Evolutionary conservation across 2,329 filamentous ascomycete genomes (phyloP).

Genomic region (Fusarium musae): DNA sequence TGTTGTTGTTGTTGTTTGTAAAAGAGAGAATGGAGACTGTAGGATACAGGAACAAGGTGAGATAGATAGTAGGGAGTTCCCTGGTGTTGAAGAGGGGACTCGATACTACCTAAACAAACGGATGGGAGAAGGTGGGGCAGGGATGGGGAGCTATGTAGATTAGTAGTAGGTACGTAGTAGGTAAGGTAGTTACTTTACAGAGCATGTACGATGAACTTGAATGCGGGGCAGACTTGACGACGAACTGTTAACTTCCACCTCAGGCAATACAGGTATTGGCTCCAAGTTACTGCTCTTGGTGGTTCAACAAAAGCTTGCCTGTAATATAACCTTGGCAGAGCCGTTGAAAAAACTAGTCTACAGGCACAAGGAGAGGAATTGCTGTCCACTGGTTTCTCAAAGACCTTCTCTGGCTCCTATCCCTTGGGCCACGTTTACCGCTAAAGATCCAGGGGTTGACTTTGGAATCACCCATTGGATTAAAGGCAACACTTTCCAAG

Average conservation of each 20-base stretch:
- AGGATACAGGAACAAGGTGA: constrained; percentile 22
- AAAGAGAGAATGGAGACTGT: background rate
- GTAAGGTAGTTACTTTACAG: background rate
- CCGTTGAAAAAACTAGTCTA: too few species aligned
- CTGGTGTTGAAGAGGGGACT: constrained; percentile 34
- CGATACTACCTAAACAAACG: background rate
- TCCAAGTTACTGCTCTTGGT: background rate
- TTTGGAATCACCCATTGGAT: background rate
- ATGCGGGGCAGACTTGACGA: constrained; percentile 27
- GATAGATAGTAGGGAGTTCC: constrained; percentile 9
- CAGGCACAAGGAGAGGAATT: background rate
- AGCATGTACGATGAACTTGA: constrained; percentile 3
- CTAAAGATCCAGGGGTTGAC: constrained; percentile 6
- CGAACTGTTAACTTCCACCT: background rate
- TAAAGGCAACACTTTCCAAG: background rate
- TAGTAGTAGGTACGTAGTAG: background rate
- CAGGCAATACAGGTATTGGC: background rate
- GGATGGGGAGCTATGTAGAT: background rate
- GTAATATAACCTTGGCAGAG: background rate
- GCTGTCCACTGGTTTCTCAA: background rate
- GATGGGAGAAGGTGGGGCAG: constrained; percentile 22
- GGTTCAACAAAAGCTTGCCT: background rate
- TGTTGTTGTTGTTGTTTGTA: background rate
- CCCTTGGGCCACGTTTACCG: constrained; percentile 17
- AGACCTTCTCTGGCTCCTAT: background rate